Percentiles rank a stretch among this genome's conserved stretches.
phyloP scores from a whole-genome alignment of 2,329 filamentous ascomycete species.

The Ophiocordyceps polyrhachis-furcata region DNA sequence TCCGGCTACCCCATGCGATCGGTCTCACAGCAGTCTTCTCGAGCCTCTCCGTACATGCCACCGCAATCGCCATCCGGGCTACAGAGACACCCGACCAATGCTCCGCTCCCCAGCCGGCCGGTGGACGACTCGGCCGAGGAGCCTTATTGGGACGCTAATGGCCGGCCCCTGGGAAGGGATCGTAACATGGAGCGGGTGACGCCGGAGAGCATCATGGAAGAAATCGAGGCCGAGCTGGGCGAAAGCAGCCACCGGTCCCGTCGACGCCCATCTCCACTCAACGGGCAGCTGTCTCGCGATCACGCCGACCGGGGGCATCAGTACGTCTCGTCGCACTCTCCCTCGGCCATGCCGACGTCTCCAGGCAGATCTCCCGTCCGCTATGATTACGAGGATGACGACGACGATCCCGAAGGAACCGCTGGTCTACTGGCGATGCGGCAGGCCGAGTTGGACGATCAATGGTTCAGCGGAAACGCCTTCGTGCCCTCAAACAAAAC shows the following conservation, averaged over 20 bases:
- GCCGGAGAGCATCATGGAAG: constrained; percentile 36
- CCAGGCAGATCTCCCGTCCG: constrained; percentile 19
- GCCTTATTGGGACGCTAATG: constrained; percentile 20
- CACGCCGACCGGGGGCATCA: constrained; percentile 24
- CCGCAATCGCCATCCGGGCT: constrained; percentile 26
- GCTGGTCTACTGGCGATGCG: constrained; percentile 71
- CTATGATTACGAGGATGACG: constrained; percentile 31
- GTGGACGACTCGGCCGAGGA: constrained; percentile 23
- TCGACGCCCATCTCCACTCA: constrained; percentile 21
- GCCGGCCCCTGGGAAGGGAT: constrained; percentile 10
- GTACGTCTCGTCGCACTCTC: not conserved
- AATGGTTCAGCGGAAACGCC: constrained; percentile 20
- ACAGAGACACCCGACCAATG: constrained; percentile 38
- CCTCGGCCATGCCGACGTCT: not conserved
- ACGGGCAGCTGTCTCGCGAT: constrained; percentile 27
- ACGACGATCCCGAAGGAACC: constrained; percentile 75
- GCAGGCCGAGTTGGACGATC: constrained; percentile 64
- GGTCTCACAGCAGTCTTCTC: constrained; percentile 29
- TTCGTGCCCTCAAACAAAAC: constrained; percentile 13
- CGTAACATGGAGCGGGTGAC: constrained; percentile 18
- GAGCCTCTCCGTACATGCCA: constrained; percentile 23
- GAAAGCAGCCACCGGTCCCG: constrained; percentile 12
- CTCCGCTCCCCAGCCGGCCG: constrained; percentile 36
- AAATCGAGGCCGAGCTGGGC: constrained; percentile 36
- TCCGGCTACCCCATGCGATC: constrained; percentile 26